Base-by-base conservation (phyloP, 2,329 filamentous ascomycete species). In the Phoma sp. region DNA sequence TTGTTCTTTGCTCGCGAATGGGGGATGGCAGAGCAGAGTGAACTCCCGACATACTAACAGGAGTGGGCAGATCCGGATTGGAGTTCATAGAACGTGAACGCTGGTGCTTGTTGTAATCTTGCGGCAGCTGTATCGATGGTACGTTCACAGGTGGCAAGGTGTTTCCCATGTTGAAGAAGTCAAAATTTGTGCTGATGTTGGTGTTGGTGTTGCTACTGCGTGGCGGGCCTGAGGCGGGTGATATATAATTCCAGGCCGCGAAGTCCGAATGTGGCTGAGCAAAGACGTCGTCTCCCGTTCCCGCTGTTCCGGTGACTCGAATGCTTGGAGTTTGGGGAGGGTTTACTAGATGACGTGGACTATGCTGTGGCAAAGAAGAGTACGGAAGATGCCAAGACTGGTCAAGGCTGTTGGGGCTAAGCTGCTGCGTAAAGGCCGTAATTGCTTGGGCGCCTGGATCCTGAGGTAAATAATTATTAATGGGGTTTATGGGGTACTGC, bases 321-420 rank as follows among this genome's bases (percentile, higher is more conserved):
- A 74, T 67, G 51, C 55, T 64, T 33, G 72, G 71, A 45, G 57
- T 59, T 39, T 58, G 64, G 50, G 51, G 39, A 56, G 53, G 47
- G 36, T 61, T 61, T 60, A 67, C 68, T 66, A 72, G 69, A 73
- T 74, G 72, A 75, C 69, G 63, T 60, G 64, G 58, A 64, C 63
- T 56, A 46, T 67, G 44, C 38, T 61, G 71, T 69, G 69, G 70
- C 69, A 63, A 71, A 70, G 58, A 66, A 51, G 55, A 31, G 49
- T 51, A 61, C 39, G 62, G 57, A 56, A 57, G 51, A n/a, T 65
- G 67, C 70, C 71, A 73, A 71, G 70, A 22, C 37, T 61, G 53
- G 53, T 66, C 51, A 50, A 63, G 57, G 59, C 55, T 59, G 43
- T 61, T 41, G 53, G 61, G 50, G 59, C 69, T 64, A 58, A 71